Base-by-base conservation (phyloP, 2,329 filamentous ascomycete genomes). In the Colletotrichum liaoningense region DNA sequence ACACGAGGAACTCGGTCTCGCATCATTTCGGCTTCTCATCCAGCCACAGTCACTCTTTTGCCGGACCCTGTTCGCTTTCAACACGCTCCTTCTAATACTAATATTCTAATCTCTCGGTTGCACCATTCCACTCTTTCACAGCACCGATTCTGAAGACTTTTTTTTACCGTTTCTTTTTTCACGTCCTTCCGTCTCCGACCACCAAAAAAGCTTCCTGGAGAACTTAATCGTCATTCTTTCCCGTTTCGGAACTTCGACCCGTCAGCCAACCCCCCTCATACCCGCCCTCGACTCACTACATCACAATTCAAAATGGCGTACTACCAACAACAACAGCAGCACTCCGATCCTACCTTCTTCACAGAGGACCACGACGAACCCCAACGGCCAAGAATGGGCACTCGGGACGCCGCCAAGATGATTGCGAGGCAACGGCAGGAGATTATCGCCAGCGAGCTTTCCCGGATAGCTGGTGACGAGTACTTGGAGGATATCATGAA, bases 401-500 rank as follows among this genome's bases (percentile, higher is more conserved):
- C 92, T 74, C 91, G 93, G 80, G 93, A 97, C 79, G 92, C 94
- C 74, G 91, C 93, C 77, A 94, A 93, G 83, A 90, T 94, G 80
- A 86, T 97, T 78, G 93, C 94, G 73, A 92, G 93, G 80, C 92
- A 96, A 84, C 92, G 92, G 79, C 96, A 98, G 84, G 94, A 96
- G 80, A 93, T 93, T 77, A 93, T 98, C 78, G 95, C 93, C 74
- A 94, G 95, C 80, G 94, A 98, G 82, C 90, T 98, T 77, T 98
- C 95, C 58, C 91, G 92, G 77, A 87, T 94, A 77, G 95, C 95
- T 63, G 92, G 92, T 74, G 95, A 97, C 69, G 95, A 98, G 85
- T 98, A 98, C 81, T 90, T 97, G 78, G 95, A 98, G 83, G 96
- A 98, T 82, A 93, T 98, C 81, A 91, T 98, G 86, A 90, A 93